A percentile compares a stretch with the other conserved stretches of the same genome.
Evolutionary conservation across 2,329 filamentous ascomycete species (phyloP).

Genomic region (Pseudocercospora fijiensis): DNA sequence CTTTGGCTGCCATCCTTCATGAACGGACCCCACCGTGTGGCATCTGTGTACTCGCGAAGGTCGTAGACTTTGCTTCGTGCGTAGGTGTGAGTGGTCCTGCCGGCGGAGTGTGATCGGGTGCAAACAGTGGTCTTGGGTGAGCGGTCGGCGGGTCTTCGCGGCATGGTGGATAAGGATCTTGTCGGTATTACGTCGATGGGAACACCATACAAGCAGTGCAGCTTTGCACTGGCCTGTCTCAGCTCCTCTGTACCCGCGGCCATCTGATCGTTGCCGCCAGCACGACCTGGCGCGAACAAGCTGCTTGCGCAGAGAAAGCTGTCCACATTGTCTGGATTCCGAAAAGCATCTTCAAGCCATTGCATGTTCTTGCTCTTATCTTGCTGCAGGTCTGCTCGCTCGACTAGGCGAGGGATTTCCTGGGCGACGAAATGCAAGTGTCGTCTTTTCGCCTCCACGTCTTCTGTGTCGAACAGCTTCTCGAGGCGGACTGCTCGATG

Average conservation of each 20-base stretch:
- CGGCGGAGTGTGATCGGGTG: slow-evolving; percentile 25
- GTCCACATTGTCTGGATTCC: slow-evolving; percentile 53
- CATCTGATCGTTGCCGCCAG: slow-evolving; percentile 46
- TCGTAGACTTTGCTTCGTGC: slow-evolving; percentile 73
- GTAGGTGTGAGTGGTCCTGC: slow-evolving; percentile 46
- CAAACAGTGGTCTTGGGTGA: slow-evolving; percentile 23
- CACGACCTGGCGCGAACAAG: slow-evolving; percentile 55
- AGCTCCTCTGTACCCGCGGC: slow-evolving; percentile 44
- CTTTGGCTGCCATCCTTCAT: slow-evolving; percentile 58
- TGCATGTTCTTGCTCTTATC: slow-evolving; percentile 49
- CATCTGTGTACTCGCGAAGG: slow-evolving; percentile 63
- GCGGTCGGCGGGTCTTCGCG: slow-evolving; percentile 23
- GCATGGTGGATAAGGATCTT: slow-evolving; percentile 31
- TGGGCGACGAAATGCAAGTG: slow-evolving; percentile 30
- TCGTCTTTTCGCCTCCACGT: slow-evolving; percentile 46
- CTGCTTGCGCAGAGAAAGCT: slow-evolving; percentile 65
- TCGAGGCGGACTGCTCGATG: slow-evolving; percentile 41
- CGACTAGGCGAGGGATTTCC: slow-evolving; percentile 30
- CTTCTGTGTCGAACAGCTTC: slow-evolving; percentile 48
- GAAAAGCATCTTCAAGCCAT: slow-evolving; percentile 43
- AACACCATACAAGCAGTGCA: slow-evolving; percentile 67
- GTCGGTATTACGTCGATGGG: slow-evolving; percentile 46
- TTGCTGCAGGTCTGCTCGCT: slow-evolving; percentile 31
- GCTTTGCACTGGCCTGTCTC: slow-evolving; percentile 66
- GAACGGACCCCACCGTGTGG: slow-evolving; percentile 70